Conservation (phyloP, 495 filamentous ascomycete species). For the Xylaria venustula region DNA sequence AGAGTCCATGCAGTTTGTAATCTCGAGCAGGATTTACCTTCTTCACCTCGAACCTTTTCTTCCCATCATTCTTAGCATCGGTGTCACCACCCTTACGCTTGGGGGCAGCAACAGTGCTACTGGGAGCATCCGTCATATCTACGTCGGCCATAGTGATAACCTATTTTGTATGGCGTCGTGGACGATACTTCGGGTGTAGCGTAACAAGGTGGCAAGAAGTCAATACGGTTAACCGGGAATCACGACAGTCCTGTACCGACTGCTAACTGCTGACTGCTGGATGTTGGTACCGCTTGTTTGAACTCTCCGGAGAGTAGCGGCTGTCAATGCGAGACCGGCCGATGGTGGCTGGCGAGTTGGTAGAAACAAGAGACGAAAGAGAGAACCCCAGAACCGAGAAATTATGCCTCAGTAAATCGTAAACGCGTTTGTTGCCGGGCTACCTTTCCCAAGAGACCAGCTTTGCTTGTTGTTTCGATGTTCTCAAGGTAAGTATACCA, state of each 20-base stretch:
- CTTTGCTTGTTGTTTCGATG: neutral
- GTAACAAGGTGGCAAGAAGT: neutral
- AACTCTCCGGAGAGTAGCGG: neutral
- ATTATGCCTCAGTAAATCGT: neutral
- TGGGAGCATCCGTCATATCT: constrained; percentile 89
- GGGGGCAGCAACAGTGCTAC: constrained; percentile 44
- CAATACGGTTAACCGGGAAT: neutral
- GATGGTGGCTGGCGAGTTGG: neutral
- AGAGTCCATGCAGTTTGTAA: neutral
- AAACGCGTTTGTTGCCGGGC: too few relatives aligned
- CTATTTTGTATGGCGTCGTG: neutral
- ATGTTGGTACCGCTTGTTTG: neutral
- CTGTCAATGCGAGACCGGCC: neutral
- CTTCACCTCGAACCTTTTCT: constrained; percentile 97
- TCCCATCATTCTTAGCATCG: constrained; percentile 63
- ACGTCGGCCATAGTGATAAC: constrained; percentile 79
- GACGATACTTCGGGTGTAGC: neutral
- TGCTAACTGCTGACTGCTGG: neutral
- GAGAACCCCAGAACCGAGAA: neutral
- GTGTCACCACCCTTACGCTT: constrained; percentile 50
- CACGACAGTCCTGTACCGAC: neutral
- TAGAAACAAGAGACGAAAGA: neutral
- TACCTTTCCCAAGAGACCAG: too few relatives aligned
- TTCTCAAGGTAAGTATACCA: neutral
- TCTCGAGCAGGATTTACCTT: constrained; percentile 60